phyloP scores from a whole-genome alignment of 1,139 yeast species.

The Candida sp. region DNA sequence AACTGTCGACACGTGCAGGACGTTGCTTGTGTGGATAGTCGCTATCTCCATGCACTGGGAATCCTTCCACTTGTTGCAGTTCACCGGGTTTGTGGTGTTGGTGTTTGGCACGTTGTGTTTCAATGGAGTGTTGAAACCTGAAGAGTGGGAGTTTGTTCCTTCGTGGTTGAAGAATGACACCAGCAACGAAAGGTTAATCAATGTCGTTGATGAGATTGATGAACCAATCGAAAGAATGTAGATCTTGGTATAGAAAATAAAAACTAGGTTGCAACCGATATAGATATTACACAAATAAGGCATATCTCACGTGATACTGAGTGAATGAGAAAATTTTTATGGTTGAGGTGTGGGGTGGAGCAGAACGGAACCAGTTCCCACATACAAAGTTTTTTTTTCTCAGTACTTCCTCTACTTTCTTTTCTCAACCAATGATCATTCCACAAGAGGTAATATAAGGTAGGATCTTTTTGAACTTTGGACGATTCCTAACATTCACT shows the following conservation, averaged over 20 bases:
- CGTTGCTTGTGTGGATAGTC: slow-evolving; percentile 75
- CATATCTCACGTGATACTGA: no score
- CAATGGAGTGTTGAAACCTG: slow-evolving; percentile 67
- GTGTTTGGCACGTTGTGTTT: slow-evolving; percentile 79
- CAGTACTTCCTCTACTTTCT: neutral
- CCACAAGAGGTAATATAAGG: neutral
- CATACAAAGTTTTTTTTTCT: no score
- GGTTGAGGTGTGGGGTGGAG: neutral
- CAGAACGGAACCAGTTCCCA: neutral
- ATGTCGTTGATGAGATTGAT: slow-evolving; percentile 35
- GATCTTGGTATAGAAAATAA: no score
- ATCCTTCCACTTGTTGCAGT: slow-evolving; percentile 60
- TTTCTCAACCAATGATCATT: neutral
- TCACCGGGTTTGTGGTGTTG: slow-evolving; percentile 64
- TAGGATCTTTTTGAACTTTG: neutral
- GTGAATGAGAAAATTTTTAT: neutral
- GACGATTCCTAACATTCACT: neutral
- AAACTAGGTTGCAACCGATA: neutral
- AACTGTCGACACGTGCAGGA: slow-evolving; percentile 80
- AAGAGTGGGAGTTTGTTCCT: slow-evolving; percentile 52
- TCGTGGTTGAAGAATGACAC: slow-evolving; percentile 30
- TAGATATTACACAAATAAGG: neutral
- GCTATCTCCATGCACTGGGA: slow-evolving; percentile 85
- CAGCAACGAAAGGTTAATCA: slow-evolving; percentile 24
- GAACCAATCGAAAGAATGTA: slow-evolving; percentile 18